phyloP scores from a whole-genome alignment of 345 rosid genomes.

The Barbarea vulgaris region DNA sequence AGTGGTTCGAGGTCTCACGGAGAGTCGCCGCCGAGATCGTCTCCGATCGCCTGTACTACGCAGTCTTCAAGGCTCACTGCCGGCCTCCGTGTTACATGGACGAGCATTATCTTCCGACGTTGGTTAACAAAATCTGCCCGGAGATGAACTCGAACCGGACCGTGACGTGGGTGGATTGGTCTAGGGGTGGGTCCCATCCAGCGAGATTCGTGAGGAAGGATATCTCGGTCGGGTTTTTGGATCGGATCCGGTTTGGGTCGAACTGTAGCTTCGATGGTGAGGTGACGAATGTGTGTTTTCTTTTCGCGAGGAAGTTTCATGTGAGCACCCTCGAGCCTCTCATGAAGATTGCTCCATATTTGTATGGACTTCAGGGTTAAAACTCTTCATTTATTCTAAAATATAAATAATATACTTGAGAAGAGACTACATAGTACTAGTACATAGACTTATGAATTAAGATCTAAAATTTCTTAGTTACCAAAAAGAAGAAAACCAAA shows the following conservation, averaged over 20 bases:
- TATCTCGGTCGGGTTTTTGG: conserved; percentile 43
- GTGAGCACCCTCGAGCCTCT: conserved; percentile 50
- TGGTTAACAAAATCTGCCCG: conserved; percentile 42
- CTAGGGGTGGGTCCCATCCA: conserved; percentile 50
- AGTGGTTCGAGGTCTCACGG: conserved; percentile 55
- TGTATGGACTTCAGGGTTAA: conserved; percentile 15
- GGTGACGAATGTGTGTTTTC: conserved; percentile 43
- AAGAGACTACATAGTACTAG: too few species aligned
- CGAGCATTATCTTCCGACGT: conserved; percentile 53
- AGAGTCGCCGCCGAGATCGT: conserved; percentile 42
- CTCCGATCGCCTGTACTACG: conserved; percentile 46
- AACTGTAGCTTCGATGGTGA: conserved; percentile 49
- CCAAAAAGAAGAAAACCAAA: too few species aligned
- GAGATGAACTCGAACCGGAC: conserved; percentile 45
- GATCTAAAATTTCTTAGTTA: too few species aligned
- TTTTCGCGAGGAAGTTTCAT: conserved; percentile 58
- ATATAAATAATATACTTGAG: background rate
- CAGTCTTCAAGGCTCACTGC: conserved; percentile 38
- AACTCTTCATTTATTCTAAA: background rate
- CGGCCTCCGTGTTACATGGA: conserved; percentile 54
- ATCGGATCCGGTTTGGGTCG: conserved; percentile 42
- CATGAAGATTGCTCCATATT: conserved; percentile 43
- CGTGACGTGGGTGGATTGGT: conserved; percentile 62
- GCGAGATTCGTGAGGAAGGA: conserved; percentile 43
- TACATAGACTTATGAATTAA: too few species aligned